A percentile compares a stretch with the other conserved stretches of the same genome.
Evolutionary conservation across 805 yeast species (phyloP).

Genomic region (Candida odintsovae): DNA sequence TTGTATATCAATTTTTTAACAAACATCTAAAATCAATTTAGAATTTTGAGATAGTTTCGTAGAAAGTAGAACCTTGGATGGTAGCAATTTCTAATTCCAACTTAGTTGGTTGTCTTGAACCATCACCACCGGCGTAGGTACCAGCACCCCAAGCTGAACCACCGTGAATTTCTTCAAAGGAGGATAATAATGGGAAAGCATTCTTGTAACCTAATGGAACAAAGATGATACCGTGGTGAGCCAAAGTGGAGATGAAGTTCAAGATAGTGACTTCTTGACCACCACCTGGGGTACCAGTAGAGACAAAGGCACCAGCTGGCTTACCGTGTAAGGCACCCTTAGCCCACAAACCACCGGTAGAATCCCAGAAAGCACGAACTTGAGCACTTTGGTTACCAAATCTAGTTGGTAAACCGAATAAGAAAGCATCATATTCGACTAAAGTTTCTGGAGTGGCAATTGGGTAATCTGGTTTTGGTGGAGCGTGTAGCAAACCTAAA

Average conservation of each 20-base stretch:
- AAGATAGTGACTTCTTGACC: conserved; percentile 70
- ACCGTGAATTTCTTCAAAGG: conserved; percentile 66
- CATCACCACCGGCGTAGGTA: conserved; percentile 67
- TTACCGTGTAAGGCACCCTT: conserved; percentile 63
- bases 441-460: conserved; percentile 53
- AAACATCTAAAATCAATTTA: neutral
- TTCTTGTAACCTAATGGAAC: conserved; percentile 70
- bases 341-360: conserved; percentile 74
- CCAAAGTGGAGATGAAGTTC: conserved; percentile 49
- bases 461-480: conserved; percentile 50
- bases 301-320: conserved; percentile 64
- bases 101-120: conserved; percentile 59
- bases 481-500: conserved; percentile 57
- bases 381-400: conserved; percentile 77
- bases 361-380: conserved; percentile 67
- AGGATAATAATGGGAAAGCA: conserved; percentile 48
- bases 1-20: neutral
- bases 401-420: conserved; percentile 85
- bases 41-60: conserved; percentile 29
- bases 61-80: conserved; percentile 65
- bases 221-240: conserved; percentile 72
- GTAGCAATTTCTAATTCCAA: conserved; percentile 60
- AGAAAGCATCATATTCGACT: conserved; percentile 65
- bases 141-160: conserved; percentile 89
- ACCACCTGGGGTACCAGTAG: conserved; percentile 70